Evolutionary conservation across 345 rosid species (phyloP), one percentile per base, ranked within the genome.

Genomic region (Lepidium africanum): DNA sequence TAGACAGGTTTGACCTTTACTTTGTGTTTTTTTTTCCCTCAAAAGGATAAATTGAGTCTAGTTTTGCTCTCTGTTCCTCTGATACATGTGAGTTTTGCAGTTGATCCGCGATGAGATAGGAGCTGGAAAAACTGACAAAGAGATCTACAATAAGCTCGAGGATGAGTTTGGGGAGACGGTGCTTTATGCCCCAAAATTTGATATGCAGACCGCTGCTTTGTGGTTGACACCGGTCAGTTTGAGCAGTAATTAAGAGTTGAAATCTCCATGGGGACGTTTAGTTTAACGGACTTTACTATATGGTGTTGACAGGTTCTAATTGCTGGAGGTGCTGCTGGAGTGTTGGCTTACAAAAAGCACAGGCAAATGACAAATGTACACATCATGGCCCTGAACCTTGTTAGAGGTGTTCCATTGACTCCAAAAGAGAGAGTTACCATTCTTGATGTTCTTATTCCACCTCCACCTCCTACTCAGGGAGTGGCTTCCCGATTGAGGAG

Each of bases 161-260:
- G 90, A 89, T 48, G 97, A 94, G 12, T 94, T 10, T 65, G 99
- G 99, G 61, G 99, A 94, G 84, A 91, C 99, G 0, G 95, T 94
- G 53, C 99, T 94, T 57, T 94, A 94, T 45, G 80, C 99, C 16
- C 96, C 96, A 0, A 94, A 91, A 64, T 94, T 94, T 63, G 99
- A 94, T 76, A 5, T 83, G 77, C 97, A 94, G 75, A 94, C 97
- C 32, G 97, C 97, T 2, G 96, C 85, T 41, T 78, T 94, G 78
- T 89, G 97, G 96, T 81, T 91, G 56, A 88, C 93, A 30, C 95
- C 96, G 79, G 95, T 87, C 37, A 81, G 96, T 86, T 67, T 56
- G n/a, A 38, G 19, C 19, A 13, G 59, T 51, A 50, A 27, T 46
- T 30, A 38, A 50, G 21, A 16, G 14, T 12, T 19, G 19, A n/a